Evolutionary conservation across 306 rosid genomes (phyloP).

Genomic region (Inga laurina): DNA sequence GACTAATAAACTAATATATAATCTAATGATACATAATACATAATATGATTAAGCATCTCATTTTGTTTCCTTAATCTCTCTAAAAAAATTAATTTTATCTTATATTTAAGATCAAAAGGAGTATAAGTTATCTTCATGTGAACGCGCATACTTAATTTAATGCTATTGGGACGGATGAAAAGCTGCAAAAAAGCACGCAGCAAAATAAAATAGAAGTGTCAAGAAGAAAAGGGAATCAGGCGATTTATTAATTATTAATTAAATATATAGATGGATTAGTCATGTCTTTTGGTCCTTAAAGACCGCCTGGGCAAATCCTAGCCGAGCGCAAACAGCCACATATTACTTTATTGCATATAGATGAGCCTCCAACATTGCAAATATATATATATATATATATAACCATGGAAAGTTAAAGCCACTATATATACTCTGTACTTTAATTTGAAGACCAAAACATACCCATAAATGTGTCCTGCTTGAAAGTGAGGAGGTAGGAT

Average conservation of each 20-base stretch:
- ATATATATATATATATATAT: background rate
- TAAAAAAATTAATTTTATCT: too few relatives aligned
- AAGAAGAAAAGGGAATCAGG: background rate
- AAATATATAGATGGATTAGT: background rate
- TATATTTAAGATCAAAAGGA: too few relatives aligned
- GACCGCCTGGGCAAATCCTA: background rate
- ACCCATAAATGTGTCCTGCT: background rate
- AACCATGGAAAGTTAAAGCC: background rate
- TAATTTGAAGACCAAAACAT: background rate
- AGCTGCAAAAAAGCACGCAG: background rate
- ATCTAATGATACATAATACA: too few relatives aligned
- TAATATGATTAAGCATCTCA: too few relatives aligned
- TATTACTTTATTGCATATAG: background rate
- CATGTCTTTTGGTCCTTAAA: background rate
- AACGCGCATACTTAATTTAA: background rate
- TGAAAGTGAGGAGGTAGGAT: conserved; percentile 25
- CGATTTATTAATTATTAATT: background rate
- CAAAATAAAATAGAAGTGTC: background rate
- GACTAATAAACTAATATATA: too few relatives aligned
- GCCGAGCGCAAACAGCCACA: background rate
- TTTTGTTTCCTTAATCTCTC: too few relatives aligned
- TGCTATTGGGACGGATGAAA: background rate
- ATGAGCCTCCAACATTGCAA: background rate
- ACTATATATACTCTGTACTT: background rate
- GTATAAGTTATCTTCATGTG: background rate